phyloP scores from a whole-genome alignment of 495 filamentous ascomycete genomes.

The Aspergillus sparsus region DNA sequence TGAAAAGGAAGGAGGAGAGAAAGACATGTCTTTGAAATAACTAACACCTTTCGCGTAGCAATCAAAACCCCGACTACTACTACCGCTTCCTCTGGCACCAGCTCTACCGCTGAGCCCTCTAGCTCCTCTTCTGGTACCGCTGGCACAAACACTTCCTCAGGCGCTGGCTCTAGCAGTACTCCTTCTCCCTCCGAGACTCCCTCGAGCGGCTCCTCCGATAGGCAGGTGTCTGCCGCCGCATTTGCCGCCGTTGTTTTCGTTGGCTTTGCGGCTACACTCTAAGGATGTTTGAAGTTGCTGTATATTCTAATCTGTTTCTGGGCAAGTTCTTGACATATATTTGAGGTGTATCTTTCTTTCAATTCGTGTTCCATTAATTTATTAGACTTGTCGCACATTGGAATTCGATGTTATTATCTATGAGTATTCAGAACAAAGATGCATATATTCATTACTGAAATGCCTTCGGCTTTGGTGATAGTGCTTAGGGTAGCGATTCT shows the following conservation, averaged over 20 bases:
- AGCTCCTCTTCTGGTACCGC: too few relatives aligned
- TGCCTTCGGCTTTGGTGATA: not conserved
- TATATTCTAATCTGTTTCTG: conserved; percentile 14
- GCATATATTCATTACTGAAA: not conserved
- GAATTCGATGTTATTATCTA: conserved; percentile 7
- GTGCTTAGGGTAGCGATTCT: too few relatives aligned
- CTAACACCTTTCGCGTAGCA: conserved; percentile 11
- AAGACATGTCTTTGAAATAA: not conserved
- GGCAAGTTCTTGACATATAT: conserved; percentile 4
- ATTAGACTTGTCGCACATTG: conserved; percentile 7
- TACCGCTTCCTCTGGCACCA: conserved; percentile 16
- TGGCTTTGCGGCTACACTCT: conserved; percentile 43
- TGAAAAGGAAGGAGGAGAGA: not conserved
- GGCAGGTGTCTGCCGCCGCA: conserved; percentile 38
- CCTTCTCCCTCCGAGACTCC: conserved; percentile 12
- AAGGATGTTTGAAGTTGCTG: conserved; percentile 16
- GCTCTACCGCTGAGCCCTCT: conserved; percentile 2
- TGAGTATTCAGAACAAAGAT: not conserved
- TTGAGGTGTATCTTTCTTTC: conserved; percentile 13
- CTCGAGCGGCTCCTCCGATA: conserved; percentile 30
- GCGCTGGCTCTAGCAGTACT: not conserved
- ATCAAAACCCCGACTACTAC: conserved; percentile 13
- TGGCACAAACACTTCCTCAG: conserved; percentile 7
- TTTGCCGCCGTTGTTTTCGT: conserved; percentile 43
- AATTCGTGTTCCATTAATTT: conserved; percentile 13